Evolutionary conservation across 169 alveolate species (phyloP).

Genomic region (Cryptosporidium canis): DNA sequence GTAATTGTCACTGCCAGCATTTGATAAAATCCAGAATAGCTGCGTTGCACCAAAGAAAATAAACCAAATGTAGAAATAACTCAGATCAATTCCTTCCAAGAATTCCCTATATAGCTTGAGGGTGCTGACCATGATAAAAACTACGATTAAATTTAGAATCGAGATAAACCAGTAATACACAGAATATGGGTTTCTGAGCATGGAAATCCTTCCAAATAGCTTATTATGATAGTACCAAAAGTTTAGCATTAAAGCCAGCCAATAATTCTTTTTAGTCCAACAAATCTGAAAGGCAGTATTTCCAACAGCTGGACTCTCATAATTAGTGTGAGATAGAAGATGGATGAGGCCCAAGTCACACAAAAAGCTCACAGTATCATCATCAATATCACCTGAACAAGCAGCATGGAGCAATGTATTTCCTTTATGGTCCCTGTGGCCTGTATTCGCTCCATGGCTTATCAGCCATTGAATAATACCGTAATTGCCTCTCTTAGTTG

Average conservation of each 20-base stretch:
- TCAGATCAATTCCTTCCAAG: slow-evolving; percentile 17
- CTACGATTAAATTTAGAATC: slow-evolving; percentile 74
- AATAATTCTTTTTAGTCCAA: slow-evolving; percentile 61
- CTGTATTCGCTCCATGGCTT: slow-evolving; percentile 84
- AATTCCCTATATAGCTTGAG: slow-evolving; percentile 32
- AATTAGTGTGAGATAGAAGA: slow-evolving; percentile 59
- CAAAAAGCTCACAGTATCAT: slow-evolving; percentile 72
- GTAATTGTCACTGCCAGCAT: slow-evolving; percentile 34
- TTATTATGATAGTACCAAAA: slow-evolving; percentile 76
- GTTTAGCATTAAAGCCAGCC: slow-evolving; percentile 61
- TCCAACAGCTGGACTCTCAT: slow-evolving; percentile 73
- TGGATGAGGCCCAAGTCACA: slow-evolving; percentile 74
- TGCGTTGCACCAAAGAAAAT: slow-evolving; percentile 19
- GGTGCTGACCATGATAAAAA: slow-evolving; percentile 45
- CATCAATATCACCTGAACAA: slow-evolving; percentile 64
- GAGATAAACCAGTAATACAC: slow-evolving; percentile 80
- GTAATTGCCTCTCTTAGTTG: slow-evolving; percentile 86
- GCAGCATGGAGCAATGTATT: slow-evolving; percentile 76
- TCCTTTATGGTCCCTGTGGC: slow-evolving; percentile 81
- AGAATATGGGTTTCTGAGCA: slow-evolving; percentile 79
- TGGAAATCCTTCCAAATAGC: slow-evolving; percentile 74
- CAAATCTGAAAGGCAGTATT: slow-evolving; percentile 68
- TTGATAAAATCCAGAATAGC: slow-evolving; percentile 48
- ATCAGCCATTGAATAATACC: slow-evolving; percentile 88
- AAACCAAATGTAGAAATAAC: slow-evolving; percentile 31